phyloP scores from a whole-genome alignment of 306 rosid genomes.

The Crataegus laevigata region DNA sequence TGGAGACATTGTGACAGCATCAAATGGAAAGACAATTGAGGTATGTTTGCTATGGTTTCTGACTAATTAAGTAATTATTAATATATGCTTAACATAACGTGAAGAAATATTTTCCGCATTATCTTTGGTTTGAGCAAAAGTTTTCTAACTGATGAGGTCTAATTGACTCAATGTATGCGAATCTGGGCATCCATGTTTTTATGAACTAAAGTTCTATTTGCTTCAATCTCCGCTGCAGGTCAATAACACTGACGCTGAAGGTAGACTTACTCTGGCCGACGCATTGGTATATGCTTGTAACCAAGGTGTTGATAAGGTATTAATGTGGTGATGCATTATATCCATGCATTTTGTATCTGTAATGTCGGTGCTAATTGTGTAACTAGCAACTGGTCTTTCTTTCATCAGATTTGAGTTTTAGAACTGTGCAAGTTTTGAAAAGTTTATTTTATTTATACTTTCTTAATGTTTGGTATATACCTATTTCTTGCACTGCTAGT shows the following conservation, averaged over 20 bases:
- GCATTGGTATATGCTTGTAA: constrained; percentile 92
- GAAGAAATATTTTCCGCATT: background rate
- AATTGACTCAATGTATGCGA: background rate
- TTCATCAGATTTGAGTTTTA: background rate
- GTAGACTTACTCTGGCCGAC: constrained; percentile 96
- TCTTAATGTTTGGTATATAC: background rate
- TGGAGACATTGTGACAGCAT: constrained; percentile 92
- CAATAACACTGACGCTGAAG: constrained; percentile 99
- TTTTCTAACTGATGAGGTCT: background rate
- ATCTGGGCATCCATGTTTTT: background rate
- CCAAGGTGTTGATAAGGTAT: constrained; percentile 97
- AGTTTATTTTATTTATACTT: background rate
- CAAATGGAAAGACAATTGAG: constrained; percentile 99
- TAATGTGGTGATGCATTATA: background rate
- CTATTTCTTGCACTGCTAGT: background rate
- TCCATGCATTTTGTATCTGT: constrained; percentile 14
- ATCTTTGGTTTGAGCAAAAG: background rate
- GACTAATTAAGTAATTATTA: background rate
- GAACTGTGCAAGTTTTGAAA: background rate
- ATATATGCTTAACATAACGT: background rate
- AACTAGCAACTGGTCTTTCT: background rate
- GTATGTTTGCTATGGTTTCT: constrained; percentile 27
- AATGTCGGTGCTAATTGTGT: background rate
- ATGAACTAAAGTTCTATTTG: constrained; percentile 15
- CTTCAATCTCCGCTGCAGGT: constrained; percentile 46